Percentiles rank a stretch among this genome's conserved stretches.
Conservation (phyloP, 1,284 basidiomycete genomes). For the Irpex rosettiformis region DNA sequence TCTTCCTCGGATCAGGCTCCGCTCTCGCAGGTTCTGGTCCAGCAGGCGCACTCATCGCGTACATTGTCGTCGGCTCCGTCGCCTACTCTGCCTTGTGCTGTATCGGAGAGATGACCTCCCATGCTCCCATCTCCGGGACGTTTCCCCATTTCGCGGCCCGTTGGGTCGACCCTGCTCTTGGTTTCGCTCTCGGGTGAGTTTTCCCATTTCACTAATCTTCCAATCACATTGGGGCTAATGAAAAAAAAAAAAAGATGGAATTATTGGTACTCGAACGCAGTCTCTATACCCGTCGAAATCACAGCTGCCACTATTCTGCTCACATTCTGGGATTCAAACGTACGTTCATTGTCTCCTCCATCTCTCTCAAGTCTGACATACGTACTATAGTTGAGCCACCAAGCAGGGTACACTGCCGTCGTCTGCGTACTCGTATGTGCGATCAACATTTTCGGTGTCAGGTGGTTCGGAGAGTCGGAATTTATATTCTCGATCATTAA, state of each 20-base stretch:
- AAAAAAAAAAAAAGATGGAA: constrained; percentile 29
- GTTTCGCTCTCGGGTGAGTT: constrained; percentile 51
- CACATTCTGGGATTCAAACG: constrained; percentile 73
- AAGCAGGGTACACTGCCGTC: constrained; percentile 61
- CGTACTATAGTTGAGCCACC: constrained; percentile 40
- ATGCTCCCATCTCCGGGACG: constrained; percentile 71
- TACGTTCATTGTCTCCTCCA: constrained; percentile 24
- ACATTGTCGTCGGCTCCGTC: constrained; percentile 56
- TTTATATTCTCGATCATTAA: constrained; percentile 65
- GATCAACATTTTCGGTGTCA: constrained; percentile 78
- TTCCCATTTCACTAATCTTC: neutral
- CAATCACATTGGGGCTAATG: neutral
- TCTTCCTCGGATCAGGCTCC: constrained; percentile 78
- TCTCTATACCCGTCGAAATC: constrained; percentile 72
- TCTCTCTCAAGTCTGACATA: constrained; percentile 2
- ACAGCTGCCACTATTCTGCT: constrained; percentile 73
- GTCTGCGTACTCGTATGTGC: constrained; percentile 56
- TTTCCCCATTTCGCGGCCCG: constrained; percentile 70
- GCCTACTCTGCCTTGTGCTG: constrained; percentile 65
- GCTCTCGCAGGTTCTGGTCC: constrained; percentile 55
- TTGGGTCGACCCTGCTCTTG: constrained; percentile 75
- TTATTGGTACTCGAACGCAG: constrained; percentile 51
- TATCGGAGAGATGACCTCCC: constrained; percentile 69
- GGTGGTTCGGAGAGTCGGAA: constrained; percentile 49
- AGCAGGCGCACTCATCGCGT: constrained; percentile 59